Evolutionary conservation across 345 rosid genomes (phyloP).

Genomic region (Ailanthus altissimus): DNA sequence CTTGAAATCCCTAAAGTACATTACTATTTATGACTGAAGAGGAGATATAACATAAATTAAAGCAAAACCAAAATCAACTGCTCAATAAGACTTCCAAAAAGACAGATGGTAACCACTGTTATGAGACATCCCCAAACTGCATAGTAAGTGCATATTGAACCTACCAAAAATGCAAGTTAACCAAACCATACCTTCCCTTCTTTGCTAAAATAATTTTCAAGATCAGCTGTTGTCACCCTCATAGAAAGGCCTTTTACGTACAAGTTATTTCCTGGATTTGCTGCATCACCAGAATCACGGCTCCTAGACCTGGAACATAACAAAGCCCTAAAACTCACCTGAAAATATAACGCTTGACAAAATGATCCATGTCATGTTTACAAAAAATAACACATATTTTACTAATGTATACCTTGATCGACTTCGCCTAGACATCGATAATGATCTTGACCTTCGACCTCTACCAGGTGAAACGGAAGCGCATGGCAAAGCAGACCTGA

Average conservation of each 20-base stretch:
- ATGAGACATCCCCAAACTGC: neutral
- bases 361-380: neutral
- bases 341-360: neutral
- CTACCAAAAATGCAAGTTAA: neutral
- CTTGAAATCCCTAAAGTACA: neutral
- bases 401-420: conserved; percentile 47
- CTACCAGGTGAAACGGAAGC: conserved; percentile 38
- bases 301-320: conserved; percentile 55
- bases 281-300: conserved; percentile 39
- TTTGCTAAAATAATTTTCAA: conserved; percentile 53
- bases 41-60: neutral
- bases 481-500: conserved; percentile 47
- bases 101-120: neutral
- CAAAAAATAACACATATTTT: neutral
- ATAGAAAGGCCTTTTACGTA: conserved; percentile 70
- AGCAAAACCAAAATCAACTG: neutral
- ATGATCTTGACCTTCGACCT: conserved; percentile 47
- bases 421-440: conserved; percentile 49
- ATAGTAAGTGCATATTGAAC: neutral
- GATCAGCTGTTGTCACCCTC: conserved; percentile 45
- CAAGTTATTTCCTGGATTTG: conserved; percentile 64
- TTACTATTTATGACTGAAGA: neutral
- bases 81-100: neutral
- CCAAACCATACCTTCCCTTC: conserved; percentile 59
- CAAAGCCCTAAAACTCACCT: neutral